Evolutionary conservation across 306 rosid species (phyloP).

Genomic region (Trichosanthes truncata): DNA sequence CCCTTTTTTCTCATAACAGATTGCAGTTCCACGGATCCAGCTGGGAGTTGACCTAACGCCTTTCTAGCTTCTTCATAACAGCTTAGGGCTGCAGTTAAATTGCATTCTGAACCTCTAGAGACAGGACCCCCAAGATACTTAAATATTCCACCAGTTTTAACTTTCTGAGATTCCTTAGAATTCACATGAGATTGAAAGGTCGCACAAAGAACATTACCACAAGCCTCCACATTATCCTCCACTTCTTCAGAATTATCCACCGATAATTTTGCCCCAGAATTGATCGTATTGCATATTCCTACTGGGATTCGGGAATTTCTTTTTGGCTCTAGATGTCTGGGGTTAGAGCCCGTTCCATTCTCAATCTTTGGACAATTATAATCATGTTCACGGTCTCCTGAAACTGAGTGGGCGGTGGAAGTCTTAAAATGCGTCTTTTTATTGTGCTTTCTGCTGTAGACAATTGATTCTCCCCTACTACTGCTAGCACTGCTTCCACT

Average conservation of each 20-base stretch:
- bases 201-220: conserved; percentile 16
- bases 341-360: conserved; percentile 21
- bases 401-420: conserved; percentile 22
- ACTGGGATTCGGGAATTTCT: conserved; percentile 14
- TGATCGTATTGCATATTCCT: conserved; percentile 13
- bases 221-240: conserved; percentile 23
- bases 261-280: conserved; percentile 20
- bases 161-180: conserved; percentile 32
- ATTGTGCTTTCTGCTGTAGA: conserved; percentile 51
- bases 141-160: conserved; percentile 81
- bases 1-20: conserved; percentile 69
- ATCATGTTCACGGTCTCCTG: conserved; percentile 37
- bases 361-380: conserved; percentile 20
- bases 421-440: conserved; percentile 39
- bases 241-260: conserved; percentile 22
- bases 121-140: conserved; percentile 66
- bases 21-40: conserved; percentile 58
- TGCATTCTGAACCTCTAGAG: conserved; percentile 47
- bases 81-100: conserved; percentile 49
- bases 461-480: conserved; percentile 33
- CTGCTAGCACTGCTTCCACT: conserved; percentile 97
- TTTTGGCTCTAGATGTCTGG: conserved; percentile 20
- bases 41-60: conserved; percentile 52
- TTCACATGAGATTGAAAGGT: conserved; percentile 30
- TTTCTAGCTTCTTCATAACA: conserved; percentile 81